Evolutionary conservation across 345 rosid genomes (phyloP).

Genomic region (Arabis alpina): DNA sequence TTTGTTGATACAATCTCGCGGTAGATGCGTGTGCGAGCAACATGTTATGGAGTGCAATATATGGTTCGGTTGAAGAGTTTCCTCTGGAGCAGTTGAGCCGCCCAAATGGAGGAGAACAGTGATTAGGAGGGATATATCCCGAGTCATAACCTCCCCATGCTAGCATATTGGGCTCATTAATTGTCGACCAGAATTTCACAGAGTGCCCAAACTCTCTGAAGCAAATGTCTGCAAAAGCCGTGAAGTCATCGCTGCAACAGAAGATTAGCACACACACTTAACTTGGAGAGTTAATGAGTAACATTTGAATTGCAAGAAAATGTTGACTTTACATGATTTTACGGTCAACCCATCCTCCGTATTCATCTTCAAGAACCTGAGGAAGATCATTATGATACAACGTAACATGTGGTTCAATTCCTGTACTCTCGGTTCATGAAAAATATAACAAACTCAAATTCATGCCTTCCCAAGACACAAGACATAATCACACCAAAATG

Average conservation of each 20-base stretch:
- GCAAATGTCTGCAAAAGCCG: constrained; percentile 42
- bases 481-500: background rate
- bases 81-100: constrained; percentile 46
- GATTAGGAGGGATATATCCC: constrained; percentile 44
- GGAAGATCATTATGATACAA: constrained; percentile 59
- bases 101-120: constrained; percentile 47
- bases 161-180: constrained; percentile 70
- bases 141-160: constrained; percentile 44
- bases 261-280: constrained; percentile 9
- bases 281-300: background rate
- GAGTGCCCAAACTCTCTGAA: constrained; percentile 69
- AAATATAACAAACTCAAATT: background rate
- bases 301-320: background rate
- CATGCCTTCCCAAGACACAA: background rate
- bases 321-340: constrained; percentile 53
- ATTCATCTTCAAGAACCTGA: constrained; percentile 73
- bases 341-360: constrained; percentile 65
- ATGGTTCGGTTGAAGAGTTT: constrained; percentile 73
- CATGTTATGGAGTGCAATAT: constrained; percentile 59
- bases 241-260: constrained; percentile 65
- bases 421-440: background rate
- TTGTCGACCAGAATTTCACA: constrained; percentile 63
- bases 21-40: constrained; percentile 69
- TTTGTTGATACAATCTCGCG: constrained; percentile 53
- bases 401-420: constrained; percentile 60